Evolutionary conservation across 2,329 filamentous ascomycete species (phyloP), one percentile per base, ranked within the genome.

Genomic region (Fusarium nelsonii): DNA sequence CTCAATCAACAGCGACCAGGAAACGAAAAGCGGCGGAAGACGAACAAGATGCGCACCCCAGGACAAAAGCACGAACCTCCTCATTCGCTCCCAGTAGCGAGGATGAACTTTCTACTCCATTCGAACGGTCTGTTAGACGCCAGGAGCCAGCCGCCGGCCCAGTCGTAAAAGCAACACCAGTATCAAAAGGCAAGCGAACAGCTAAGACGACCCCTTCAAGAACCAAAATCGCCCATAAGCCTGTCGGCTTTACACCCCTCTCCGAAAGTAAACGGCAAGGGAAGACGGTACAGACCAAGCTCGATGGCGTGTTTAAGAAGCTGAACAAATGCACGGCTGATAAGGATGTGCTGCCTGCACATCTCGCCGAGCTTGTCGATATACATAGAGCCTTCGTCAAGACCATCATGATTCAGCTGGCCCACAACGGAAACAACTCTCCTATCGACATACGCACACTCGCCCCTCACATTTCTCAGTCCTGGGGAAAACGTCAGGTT

Each of bases 401-500:
- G 73, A 89, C 91, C 0, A 81, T 93, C 26, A 85, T 87, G 1
- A 80, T 94, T 11, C 90, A 93, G 73, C 85, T 88, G 63, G 90
- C 90, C 2, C 91, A 94, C 78, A 88, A 91, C 76, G 89, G 90
- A 62, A 80, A 82, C 32, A 81, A 84, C 46, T 83, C 87, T 0
- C 89, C 92, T 0, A 86, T 89, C 26, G 90, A 93, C 72, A 77
- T 93, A 44, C 82, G 84, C 36, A 81, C 84, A 32, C 82, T 94
- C 36, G 84, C 86, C 34, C 88, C 88, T 11, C 84, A 88, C 58
- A 83, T 92, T 40, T 87, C 90, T 14, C 85, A 88, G 68, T 82
- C 90, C 37, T 94, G 91, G 91, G 90, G 91, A 62, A 93, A 91
- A 80, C 85, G 91, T 33, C 84, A 84, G 58, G 90, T 93, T 16